These are phyloP conservation scores for Nakazawaea ishiwadae DNA, from an alignment of 805 yeast genomes.

Conservation along the genomic window DNA sequence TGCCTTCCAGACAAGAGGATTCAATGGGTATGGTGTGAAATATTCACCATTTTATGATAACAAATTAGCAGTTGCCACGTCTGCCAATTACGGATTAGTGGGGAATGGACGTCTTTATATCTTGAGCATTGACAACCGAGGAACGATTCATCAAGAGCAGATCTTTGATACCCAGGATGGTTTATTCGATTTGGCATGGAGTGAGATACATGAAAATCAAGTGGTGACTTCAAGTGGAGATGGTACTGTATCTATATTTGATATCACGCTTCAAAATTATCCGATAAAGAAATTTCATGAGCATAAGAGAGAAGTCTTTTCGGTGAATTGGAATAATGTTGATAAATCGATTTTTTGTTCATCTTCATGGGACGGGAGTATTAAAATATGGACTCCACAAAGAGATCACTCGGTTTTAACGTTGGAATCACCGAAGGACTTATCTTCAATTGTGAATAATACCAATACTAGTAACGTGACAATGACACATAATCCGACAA, in stretches of 20 bases:
- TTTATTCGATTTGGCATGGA: conserved; percentile 83
- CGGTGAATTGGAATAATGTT: conserved; percentile 31
- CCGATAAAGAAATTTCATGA: conserved; percentile 76
- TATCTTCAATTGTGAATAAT: conserved; percentile 12
- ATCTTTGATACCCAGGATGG: conserved; percentile 92
- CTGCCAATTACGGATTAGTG: conserved; percentile 90
- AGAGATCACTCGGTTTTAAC: conserved; percentile 55
- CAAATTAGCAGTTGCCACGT: conserved; percentile 82
- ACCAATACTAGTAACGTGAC: conserved; percentile 18
- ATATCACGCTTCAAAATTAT: conserved; percentile 56
- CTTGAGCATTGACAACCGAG: conserved; percentile 62
- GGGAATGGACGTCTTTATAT: conserved; percentile 86
- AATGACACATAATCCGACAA: conserved; percentile 16
- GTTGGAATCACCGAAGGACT: conserved; percentile 33
- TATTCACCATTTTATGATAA: conserved; percentile 92
- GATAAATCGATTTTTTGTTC: conserved; percentile 60
- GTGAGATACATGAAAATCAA: conserved; percentile 86
- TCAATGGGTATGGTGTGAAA: conserved; percentile 80
- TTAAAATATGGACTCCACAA: conserved; percentile 73
- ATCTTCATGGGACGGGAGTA: conserved; percentile 89
- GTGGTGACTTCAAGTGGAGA: conserved; percentile 83
- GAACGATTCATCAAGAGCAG: conserved; percentile 49
- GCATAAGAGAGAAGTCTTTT: conserved; percentile 46
- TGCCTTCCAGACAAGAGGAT: conserved; percentile 69
- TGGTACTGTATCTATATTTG: conserved; percentile 82